Evolutionary conservation across 352 stramenopile genomes (phyloP).

Genomic region (Globisporangium echinulatum): DNA sequence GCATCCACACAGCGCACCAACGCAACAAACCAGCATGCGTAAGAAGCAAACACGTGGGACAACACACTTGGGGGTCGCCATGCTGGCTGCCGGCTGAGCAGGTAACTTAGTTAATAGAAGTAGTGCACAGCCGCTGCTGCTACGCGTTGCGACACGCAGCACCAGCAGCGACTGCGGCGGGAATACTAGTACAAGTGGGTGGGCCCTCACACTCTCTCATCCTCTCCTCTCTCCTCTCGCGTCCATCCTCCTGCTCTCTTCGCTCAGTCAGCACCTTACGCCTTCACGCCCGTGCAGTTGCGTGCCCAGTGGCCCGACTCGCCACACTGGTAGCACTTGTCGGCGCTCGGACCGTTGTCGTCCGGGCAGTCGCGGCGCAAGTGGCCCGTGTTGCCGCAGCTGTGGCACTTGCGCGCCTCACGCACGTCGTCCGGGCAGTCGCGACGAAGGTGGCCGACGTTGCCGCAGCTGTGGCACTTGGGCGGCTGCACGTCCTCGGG

Average conservation of each 20-base stretch:
- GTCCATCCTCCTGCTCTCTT: conserved; percentile 32
- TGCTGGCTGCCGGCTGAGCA: conserved; percentile 1
- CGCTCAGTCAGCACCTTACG: conserved; percentile 24
- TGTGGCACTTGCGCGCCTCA: conserved; percentile 73
- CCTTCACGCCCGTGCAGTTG: conserved; percentile 58
- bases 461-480: conserved; percentile 79
- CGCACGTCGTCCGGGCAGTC: conserved; percentile 64
- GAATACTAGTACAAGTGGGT: conserved; percentile 59
- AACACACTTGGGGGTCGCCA: background rate
- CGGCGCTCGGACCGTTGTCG: conserved; percentile 50
- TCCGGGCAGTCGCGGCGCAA: conserved; percentile 77
- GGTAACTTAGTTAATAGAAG: conserved; percentile 12
- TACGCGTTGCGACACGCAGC: background rate
- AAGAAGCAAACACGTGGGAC: background rate
- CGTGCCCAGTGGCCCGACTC: conserved; percentile 73
- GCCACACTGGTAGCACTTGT: conserved; percentile 84
- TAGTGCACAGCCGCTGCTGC: conserved; percentile 1
- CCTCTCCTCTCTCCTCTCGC: conserved; percentile 31
- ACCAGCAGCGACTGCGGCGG: conserved; percentile 15
- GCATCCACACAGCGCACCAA: too few species aligned
- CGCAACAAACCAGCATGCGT: background rate
- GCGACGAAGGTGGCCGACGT: conserved; percentile 60
- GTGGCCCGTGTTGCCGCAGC: conserved; percentile 62
- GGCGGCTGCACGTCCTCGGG: conserved; percentile 62
- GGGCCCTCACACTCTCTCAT: conserved; percentile 21